These are phyloP conservation scores for Cladosporium colombiae DNA, from an alignment of 2,329 filamentous ascomycete species.

Conservation along the genomic window DNA sequence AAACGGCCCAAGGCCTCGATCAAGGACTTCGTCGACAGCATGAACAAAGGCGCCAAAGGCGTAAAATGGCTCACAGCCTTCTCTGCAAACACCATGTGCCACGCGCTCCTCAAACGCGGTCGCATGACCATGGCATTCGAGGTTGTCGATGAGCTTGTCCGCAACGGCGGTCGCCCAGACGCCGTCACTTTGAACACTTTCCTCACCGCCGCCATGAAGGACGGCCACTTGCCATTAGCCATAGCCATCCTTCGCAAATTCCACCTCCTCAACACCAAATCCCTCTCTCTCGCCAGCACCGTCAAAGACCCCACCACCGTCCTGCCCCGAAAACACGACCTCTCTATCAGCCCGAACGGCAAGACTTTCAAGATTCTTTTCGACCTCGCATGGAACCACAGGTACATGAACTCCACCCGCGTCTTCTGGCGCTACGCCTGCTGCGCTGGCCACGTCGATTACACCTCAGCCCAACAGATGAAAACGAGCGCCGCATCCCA, in stretches of 20 bases:
- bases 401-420: slow-evolving; percentile 33
- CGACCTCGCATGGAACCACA: slow-evolving; percentile 28
- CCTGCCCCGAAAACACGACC: not conserved
- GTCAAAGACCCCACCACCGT: slow-evolving; percentile 4
- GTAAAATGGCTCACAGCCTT: slow-evolving; percentile 30
- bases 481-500: slow-evolving; percentile 18
- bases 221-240: slow-evolving; percentile 23
- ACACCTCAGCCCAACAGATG: slow-evolving; percentile 22
- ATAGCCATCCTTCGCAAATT: slow-evolving; percentile 25
- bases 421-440: slow-evolving; percentile 40
- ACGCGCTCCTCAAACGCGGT: slow-evolving; percentile 28
- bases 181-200: slow-evolving; percentile 31
- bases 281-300: slow-evolving; percentile 1
- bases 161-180: slow-evolving; percentile 21
- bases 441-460: slow-evolving; percentile 27
- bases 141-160: slow-evolving; percentile 25
- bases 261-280: not conserved
- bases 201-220: slow-evolving; percentile 25
- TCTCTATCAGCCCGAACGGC: not conserved
- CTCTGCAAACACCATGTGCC: slow-evolving; percentile 29
- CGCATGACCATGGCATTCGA: slow-evolving; percentile 26
- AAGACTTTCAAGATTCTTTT: not conserved
- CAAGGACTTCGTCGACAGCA: slow-evolving; percentile 24
- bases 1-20: slow-evolving; percentile 14
- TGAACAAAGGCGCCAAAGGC: slow-evolving; percentile 12